These are phyloP conservation scores for Scheffersomyces parashehatae DNA, from an alignment of 1,139 yeast species.

Conservation along the genomic window DNA sequence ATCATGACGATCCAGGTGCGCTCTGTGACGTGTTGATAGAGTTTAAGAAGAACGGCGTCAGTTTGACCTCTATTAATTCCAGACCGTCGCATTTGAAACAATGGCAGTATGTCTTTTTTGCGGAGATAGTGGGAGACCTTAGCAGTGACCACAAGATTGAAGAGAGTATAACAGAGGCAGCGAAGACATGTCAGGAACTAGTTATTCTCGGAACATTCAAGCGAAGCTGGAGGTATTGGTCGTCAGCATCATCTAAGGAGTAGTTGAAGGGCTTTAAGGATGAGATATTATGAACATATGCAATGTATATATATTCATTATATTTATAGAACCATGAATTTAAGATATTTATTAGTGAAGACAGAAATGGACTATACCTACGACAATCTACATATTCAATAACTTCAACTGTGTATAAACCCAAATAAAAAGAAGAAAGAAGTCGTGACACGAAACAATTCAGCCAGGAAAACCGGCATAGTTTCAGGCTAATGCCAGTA, in stretches of 20 bases:
- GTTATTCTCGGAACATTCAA: conserved; percentile 41
- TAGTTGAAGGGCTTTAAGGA: background rate
- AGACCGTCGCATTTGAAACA: conserved; percentile 64
- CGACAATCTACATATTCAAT: no score
- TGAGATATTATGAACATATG: no score
- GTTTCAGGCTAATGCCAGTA: no score
- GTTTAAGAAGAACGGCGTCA: conserved; percentile 59
- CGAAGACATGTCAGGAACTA: conserved; percentile 28
- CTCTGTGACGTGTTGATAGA: conserved; percentile 65
- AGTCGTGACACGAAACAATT: no score
- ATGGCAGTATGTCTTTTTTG: conserved; percentile 86
- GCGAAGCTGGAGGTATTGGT: conserved; percentile 29
- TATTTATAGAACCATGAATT: no score
- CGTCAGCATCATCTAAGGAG: no score
- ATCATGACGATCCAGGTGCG: conserved; percentile 73
- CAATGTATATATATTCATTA: no score
- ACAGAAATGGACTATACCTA: no score
- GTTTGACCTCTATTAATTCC: conserved; percentile 71
- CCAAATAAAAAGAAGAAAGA: no score
- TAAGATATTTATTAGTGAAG: no score
- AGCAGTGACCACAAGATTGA: conserved; percentile 18
- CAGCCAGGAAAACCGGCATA: no score
- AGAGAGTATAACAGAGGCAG: conserved; percentile 19
- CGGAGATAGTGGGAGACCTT: conserved; percentile 53
- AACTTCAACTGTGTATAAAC: no score